Evolutionary conservation across 2,329 filamentous ascomycete species (phyloP).

Genomic region (Didymosphaeria variabile): DNA sequence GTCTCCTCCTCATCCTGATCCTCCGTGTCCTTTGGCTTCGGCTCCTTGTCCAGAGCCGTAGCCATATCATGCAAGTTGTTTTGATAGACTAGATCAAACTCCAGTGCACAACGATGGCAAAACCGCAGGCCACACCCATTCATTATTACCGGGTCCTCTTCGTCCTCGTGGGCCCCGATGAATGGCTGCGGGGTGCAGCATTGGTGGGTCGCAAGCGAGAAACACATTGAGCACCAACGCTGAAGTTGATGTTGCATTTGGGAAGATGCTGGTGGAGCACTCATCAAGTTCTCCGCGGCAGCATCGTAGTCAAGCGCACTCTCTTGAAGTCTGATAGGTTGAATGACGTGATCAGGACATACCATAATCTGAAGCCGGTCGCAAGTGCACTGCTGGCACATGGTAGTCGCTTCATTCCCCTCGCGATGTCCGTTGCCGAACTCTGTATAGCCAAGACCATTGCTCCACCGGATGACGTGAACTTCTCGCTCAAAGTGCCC

Average conservation of each 20-base stretch:
- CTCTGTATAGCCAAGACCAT: constrained; percentile 51
- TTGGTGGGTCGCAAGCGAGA: constrained; percentile 29
- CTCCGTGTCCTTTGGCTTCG: constrained; percentile 30
- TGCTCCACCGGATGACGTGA: constrained; percentile 45
- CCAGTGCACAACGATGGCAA: constrained; percentile 30
- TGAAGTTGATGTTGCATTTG: constrained; percentile 27
- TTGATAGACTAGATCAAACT: constrained; percentile 20
- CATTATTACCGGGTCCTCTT: constrained; percentile 14
- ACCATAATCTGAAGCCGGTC: constrained; percentile 32
- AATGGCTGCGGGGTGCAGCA: constrained; percentile 25
- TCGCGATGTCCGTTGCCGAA: constrained; percentile 49
- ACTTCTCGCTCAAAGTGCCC: constrained; percentile 49
- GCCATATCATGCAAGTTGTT: constrained; percentile 27
- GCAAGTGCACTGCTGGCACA: constrained; percentile 37
- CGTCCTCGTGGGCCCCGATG: constrained; percentile 12
- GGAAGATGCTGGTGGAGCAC: constrained; percentile 18
- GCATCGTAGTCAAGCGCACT: constrained; percentile 18
- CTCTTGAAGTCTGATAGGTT: background rate
- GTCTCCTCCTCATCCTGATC: constrained; percentile 17
- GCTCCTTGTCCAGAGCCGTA: constrained; percentile 23
- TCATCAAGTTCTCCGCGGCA: constrained; percentile 23
- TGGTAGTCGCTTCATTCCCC: constrained; percentile 21
- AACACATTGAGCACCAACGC: constrained; percentile 45
- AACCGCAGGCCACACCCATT: constrained; percentile 40
- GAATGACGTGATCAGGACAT: constrained; percentile 32